phyloP scores from a whole-genome alignment of 2,329 filamentous ascomycete species.

The Diaporthe sp. region DNA sequence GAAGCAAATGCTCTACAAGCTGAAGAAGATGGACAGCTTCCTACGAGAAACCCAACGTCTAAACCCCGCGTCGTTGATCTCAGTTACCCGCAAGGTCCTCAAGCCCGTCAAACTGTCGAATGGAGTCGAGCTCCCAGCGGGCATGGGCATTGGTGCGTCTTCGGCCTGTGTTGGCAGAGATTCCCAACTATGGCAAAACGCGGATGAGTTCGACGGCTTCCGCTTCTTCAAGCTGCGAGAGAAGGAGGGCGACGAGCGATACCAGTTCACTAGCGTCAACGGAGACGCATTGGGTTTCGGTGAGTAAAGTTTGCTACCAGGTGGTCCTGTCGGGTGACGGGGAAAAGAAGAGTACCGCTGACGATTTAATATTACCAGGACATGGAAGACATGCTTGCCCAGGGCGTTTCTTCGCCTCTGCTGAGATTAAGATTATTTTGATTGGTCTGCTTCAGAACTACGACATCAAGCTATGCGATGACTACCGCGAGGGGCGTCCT shows the following conservation, averaged over 20 bases:
- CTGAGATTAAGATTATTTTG: conserved; percentile 27
- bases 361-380: neutral
- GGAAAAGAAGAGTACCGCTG: neutral
- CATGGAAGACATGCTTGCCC: conserved; percentile 17
- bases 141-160: neutral
- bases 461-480: conserved; percentile 3
- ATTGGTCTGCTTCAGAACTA: neutral
- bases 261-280: neutral
- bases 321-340: neutral
- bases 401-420: conserved; percentile 15
- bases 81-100: neutral
- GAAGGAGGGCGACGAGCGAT: neutral
- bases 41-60: neutral
- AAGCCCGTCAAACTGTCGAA: neutral
- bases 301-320: neutral
- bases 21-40: conserved; percentile 45
- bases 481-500: neutral
- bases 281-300: neutral
- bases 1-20: neutral
- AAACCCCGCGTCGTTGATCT: neutral
- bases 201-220: neutral
- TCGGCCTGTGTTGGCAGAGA: neutral
- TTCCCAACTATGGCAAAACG: neutral
- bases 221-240: neutral
- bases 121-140: neutral